Conservation (phyloP, 140 eudicot species). For the Oenanthe javanica region DNA sequence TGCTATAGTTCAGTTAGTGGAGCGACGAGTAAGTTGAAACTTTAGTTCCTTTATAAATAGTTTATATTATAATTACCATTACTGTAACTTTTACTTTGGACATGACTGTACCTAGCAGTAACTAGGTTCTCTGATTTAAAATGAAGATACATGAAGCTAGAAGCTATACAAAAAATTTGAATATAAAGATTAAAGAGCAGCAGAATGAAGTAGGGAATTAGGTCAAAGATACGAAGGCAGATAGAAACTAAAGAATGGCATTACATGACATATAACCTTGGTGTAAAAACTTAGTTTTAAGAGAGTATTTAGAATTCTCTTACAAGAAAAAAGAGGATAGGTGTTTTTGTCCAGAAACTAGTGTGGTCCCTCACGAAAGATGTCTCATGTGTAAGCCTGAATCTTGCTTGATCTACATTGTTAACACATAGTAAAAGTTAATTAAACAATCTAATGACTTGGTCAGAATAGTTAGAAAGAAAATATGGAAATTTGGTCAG, state of each 20-base stretch:
- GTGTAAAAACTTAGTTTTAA: background rate
- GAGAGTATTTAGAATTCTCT: conserved; percentile 9
- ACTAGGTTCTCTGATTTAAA: background rate
- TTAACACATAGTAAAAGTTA: background rate
- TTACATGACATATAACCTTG: background rate
- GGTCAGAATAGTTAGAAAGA: background rate
- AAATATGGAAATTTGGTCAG: background rate
- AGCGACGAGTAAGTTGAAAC: background rate
- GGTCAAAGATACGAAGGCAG: background rate
- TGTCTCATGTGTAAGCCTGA: conserved; percentile 74
- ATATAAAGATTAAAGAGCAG: background rate
- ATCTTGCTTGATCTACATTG: conserved; percentile 56
- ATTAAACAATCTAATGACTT: background rate
- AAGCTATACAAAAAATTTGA: background rate
- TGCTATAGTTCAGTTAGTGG: background rate
- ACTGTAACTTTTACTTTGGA: background rate
- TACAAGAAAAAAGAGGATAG: conserved; percentile 58
- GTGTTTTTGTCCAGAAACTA: conserved; percentile 34
- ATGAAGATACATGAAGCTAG: background rate
- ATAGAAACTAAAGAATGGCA: background rate
- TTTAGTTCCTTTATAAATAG: background rate
- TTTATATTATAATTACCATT: background rate
- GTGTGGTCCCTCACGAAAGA: conserved; percentile 73
- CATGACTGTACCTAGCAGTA: background rate
- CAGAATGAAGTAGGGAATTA: background rate